Evolutionary conservation across 768 basidiomycete genomes (phyloP), one percentile per base, ranked within the genome.

Genomic region (Trametes cinnabarina): DNA sequence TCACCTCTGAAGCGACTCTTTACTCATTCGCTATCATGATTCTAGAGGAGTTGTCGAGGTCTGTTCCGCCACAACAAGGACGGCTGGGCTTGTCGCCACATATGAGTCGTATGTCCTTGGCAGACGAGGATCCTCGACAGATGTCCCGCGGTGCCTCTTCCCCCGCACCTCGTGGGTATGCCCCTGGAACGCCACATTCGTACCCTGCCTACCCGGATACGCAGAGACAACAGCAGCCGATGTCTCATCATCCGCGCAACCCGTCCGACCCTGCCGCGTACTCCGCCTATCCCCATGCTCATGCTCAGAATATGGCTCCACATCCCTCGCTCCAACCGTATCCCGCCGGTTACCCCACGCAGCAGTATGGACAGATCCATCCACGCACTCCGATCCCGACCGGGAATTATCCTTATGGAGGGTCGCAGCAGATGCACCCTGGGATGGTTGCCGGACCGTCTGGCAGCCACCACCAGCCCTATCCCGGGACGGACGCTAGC

Each of bases 351-450:
- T 50, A 52, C 22, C 50, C 47, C 15, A 42, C 57, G 25, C 55
- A 44, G 28, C 47, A 53, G 22, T 52, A 57, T 25, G 48, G 46
- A 23, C 61, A 57, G 22, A 43, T 47, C 3, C 57, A 59, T 28
- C 56, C 62, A 19, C 58, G 55, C 14, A 43, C 47, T 11, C 56
- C 55, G 22, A 61, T 65, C 42, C 61, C 66, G 17, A 67, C 65
- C 20, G 66, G 69, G 49, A 65, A 61, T 40, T 68, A 66, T 57
- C 69, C 67, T 11, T 70, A 68, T 42, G 60, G 66, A 40, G 66
- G 63, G 7, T 60, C 77, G 9, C 84, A 82, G 64, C 76, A 77
- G 19, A 73, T 75, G 15, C 80, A 80, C 52, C 63, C 70, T n/a
- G 65, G 71, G 52, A 73, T 72, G 47, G 69, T 69, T 51, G 42